A percentile compares a stretch with the other conserved stretches of the same genome.
These are phyloP conservation scores for Phytophthora cactorum DNA, from an alignment of 352 stramenopile species.

Conservation along the genomic window DNA sequence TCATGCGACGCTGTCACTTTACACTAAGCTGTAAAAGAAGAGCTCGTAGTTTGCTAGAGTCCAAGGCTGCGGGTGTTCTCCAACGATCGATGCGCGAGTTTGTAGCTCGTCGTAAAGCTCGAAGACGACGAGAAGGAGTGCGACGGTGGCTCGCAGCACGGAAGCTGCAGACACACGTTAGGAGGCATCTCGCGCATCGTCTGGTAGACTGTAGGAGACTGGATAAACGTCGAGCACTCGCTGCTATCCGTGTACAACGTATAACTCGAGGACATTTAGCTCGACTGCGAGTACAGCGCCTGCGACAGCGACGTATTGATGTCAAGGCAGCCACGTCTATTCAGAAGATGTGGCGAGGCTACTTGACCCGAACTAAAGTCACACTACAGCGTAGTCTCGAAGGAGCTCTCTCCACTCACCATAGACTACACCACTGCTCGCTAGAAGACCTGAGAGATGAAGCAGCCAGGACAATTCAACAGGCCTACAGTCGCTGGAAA, in stretches of 20 bases:
- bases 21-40: slow-evolving; percentile 21
- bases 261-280: slow-evolving; percentile 29
- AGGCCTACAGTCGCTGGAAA: slow-evolving; percentile 42
- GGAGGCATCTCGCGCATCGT: slow-evolving; percentile 40
- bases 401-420: slow-evolving; percentile 1
- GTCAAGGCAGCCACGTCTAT: slow-evolving; percentile 23
- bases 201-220: neutral
- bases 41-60: slow-evolving; percentile 17
- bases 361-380: slow-evolving; percentile 7
- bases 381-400: slow-evolving; percentile 26
- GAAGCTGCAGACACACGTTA: slow-evolving; percentile 50
- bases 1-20: slow-evolving; percentile 38
- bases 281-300: slow-evolving; percentile 7
- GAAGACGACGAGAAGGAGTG: slow-evolving; percentile 29
- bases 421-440: slow-evolving; percentile 1
- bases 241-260: slow-evolving; percentile 36
- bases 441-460: slow-evolving; percentile 30
- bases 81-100: slow-evolving; percentile 43
- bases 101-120: slow-evolving; percentile 24
- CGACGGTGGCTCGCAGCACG: slow-evolving; percentile 46
- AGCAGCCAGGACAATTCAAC: slow-evolving; percentile 51
- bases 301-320: slow-evolving; percentile 1
- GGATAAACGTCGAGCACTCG: neutral
- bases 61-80: slow-evolving; percentile 34
- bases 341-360: slow-evolving; percentile 33